Conservation (phyloP, 805 yeast genomes). For the Wickerhamomyces rabaulensis region DNA sequence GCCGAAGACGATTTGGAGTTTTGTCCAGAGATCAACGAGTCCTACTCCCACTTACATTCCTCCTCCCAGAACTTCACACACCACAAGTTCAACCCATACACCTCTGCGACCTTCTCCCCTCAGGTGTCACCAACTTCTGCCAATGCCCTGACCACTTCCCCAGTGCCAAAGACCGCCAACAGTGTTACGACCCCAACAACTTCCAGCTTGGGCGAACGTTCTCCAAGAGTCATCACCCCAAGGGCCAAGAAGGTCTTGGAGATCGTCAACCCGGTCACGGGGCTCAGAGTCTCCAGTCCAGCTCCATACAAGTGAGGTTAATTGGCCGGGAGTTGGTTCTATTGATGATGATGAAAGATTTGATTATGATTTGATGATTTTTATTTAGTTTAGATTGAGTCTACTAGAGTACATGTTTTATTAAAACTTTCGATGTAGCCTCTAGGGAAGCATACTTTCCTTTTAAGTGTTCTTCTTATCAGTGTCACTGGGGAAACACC, state of each 20-base stretch:
- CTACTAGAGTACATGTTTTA: neutral
- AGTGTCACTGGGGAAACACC: neutral
- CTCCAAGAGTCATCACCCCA: slow-evolving; percentile 50
- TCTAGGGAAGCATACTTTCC: no score
- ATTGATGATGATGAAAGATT: neutral
- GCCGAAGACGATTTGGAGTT: slow-evolving; percentile 60
- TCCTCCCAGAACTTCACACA: slow-evolving; percentile 22
- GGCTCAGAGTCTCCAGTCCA: slow-evolving; percentile 50
- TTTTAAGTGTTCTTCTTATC: no score
- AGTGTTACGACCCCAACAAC: slow-evolving; percentile 11
- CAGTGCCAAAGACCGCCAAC: slow-evolving; percentile 16
- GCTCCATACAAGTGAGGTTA: slow-evolving; percentile 25
- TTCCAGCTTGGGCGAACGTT: neutral
- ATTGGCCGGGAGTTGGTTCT: no score
- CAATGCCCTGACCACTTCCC: slow-evolving; percentile 20
- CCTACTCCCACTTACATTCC: slow-evolving; percentile 4
- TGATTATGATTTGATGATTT: neutral
- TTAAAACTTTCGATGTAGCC: no score
- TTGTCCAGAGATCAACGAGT: slow-evolving; percentile 50
- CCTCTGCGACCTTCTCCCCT: slow-evolving; percentile 60
- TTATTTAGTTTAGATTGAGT: neutral
- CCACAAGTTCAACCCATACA: slow-evolving; percentile 62
- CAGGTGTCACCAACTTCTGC: slow-evolving; percentile 31
- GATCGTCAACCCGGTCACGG: slow-evolving; percentile 58
- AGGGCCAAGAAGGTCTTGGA: slow-evolving; percentile 55